Conservation (phyloP, 495 filamentous ascomycete genomes). For the Penicillium alfredii region DNA sequence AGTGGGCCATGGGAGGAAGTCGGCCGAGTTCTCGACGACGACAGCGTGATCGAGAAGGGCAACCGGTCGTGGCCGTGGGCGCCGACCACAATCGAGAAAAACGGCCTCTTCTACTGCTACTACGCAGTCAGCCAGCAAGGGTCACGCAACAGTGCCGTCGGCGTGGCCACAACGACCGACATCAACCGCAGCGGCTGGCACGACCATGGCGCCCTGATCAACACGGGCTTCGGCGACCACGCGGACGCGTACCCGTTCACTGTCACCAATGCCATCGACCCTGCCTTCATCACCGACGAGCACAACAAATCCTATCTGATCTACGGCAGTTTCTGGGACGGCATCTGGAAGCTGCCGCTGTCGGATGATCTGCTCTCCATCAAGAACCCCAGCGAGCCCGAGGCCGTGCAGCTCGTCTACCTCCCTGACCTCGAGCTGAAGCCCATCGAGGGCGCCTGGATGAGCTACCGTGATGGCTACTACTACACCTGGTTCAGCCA, state of each 20-base stretch:
- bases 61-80: constrained; percentile 47
- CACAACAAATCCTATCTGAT: constrained; percentile 50
- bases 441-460: constrained; percentile 56
- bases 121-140: constrained; percentile 63
- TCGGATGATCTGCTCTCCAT: constrained; percentile 36
- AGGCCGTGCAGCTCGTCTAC: constrained; percentile 45
- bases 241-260: constrained; percentile 46
- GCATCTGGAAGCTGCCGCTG: constrained; percentile 60
- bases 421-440: constrained; percentile 22
- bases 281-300: constrained; percentile 50
- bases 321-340: constrained; percentile 70
- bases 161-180: constrained; percentile 57
- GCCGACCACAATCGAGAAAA: constrained; percentile 54
- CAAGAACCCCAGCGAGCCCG: constrained; percentile 28
- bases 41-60: constrained; percentile 34
- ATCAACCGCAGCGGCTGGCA: constrained; percentile 55
- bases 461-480: constrained; percentile 52
- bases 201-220: constrained; percentile 42
- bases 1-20: constrained; percentile 37
- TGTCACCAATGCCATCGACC: constrained; percentile 68
- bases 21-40: constrained; percentile 33
- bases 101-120: constrained; percentile 61
- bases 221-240: constrained; percentile 24
- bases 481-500: constrained; percentile 69
- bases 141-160: constrained; percentile 59